These are phyloP conservation scores for Neonectria coccinea DNA, from an alignment of 2,329 filamentous ascomycete genomes.

Conservation along the genomic window DNA sequence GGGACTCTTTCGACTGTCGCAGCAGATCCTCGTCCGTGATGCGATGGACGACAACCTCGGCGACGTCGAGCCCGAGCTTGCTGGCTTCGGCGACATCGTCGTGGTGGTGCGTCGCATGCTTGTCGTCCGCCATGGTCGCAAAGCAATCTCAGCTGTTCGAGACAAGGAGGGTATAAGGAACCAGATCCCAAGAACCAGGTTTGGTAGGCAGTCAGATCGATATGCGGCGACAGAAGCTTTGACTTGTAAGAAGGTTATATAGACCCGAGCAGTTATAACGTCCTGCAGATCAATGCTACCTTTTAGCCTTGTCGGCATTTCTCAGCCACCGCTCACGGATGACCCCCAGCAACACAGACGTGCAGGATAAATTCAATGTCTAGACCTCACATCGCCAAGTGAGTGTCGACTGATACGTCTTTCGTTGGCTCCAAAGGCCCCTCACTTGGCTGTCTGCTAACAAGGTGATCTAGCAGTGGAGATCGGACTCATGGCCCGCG, in stretches of 20 bases:
- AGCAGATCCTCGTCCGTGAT: constrained; percentile 40
- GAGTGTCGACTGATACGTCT: constrained; percentile 9
- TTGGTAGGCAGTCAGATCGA: background rate
- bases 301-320: constrained; percentile 18
- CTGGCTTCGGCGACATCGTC: constrained; percentile 35
- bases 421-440: constrained; percentile 1
- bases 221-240: background rate
- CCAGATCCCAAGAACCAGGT: background rate
- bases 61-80: constrained; percentile 38
- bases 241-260: constrained; percentile 14
- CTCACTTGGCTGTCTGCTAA: background rate
- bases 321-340: constrained; percentile 1
- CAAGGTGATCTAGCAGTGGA: constrained; percentile 1
- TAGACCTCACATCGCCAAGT: constrained; percentile 5
- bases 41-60: constrained; percentile 37
- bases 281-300: background rate
- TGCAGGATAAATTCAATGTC: constrained; percentile 21
- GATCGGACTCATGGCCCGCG: constrained; percentile 25
- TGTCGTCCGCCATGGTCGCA: constrained; percentile 9
- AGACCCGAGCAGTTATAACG: background rate
- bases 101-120: constrained; percentile 27
- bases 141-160: background rate
- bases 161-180: background rate
- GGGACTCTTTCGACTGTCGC: constrained; percentile 32
- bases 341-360: background rate